Evolutionary conservation across 2,329 filamentous ascomycete genomes (phyloP), one percentile per base, ranked within the genome.

Genomic region (Lachnum nothofagi): DNA sequence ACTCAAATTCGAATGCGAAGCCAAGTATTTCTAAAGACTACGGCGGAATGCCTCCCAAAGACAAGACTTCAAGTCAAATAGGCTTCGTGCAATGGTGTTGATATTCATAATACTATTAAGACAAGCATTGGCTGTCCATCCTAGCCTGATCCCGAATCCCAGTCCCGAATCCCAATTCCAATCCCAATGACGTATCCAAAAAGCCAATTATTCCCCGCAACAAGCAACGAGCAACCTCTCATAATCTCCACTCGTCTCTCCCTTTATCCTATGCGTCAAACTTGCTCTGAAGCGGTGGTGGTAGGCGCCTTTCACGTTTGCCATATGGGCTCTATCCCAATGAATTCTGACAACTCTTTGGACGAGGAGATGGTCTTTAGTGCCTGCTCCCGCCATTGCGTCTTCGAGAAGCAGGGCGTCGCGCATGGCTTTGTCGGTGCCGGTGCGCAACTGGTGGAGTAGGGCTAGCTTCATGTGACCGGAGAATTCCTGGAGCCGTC

Each of bases 391-490:
- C 1, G 80, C 78, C 91, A 97, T 97, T 14, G 86, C 76, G 12
- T 87, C 86, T 65, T 96, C 90, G n/a, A 97, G 75, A 4, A 88
- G 73, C 19, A 78, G 72, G 0, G 91, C 93, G 60, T 95, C 91
- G 56, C 89, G 84, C 75, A 88, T 85, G 50, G 88, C 88, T 57
- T 85, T 88, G 68, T 96, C 89, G 5, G 79, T 72, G 2, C 87
- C 91, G 10, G 84, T 76, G 9, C 78, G 78, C n/a, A 96, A 72
- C 67, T 95, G 89, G 65, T 82, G 83, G 22, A 93, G 70, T 1
- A 97, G 77, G 0, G 89, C 89, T 14, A 88, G 80, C 65, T 91
- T 76, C 90, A 97, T 96, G 65, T 97, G 91, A 0, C 91, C 91
- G 0, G 84, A 87, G 69, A 96, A 96, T 62, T 93, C 83, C 71